Conservation (phyloP, 257 asterid genomes). For the Leptodermis oblonga region DNA sequence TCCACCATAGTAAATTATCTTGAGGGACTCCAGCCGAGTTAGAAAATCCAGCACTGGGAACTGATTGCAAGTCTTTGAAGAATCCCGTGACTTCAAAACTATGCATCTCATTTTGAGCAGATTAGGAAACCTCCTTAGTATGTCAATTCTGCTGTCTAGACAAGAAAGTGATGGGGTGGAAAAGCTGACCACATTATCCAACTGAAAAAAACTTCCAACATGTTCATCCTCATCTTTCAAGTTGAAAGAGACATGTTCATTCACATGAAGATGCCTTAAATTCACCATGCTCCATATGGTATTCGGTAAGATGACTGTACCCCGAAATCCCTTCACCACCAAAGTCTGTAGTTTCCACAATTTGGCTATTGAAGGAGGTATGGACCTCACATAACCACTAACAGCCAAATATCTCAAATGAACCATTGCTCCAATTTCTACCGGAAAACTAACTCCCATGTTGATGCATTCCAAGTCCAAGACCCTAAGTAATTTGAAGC, state of each 20-base stretch:
- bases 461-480: constrained; percentile 5
- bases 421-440: neutral
- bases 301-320: neutral
- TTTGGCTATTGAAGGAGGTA: neutral
- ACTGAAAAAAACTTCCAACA: neutral
- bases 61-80: neutral
- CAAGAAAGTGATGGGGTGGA: constrained; percentile 6
- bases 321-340: neutral
- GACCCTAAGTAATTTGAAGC: constrained; percentile 1
- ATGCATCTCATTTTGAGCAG: constrained; percentile 15
- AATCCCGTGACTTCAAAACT: neutral
- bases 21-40: constrained; percentile 8
- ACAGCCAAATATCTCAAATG: constrained; percentile 18
- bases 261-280: constrained; percentile 14
- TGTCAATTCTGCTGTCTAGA: neutral
- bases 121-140: neutral
- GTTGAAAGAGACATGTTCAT: neutral
- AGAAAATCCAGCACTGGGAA: constrained; percentile 2
- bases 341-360: constrained; percentile 10
- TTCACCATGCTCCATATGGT: constrained; percentile 10
- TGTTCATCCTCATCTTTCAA: neutral
- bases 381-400: neutral
- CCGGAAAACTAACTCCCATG: constrained; percentile 1
- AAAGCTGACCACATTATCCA: constrained; percentile 8
- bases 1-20: neutral